phyloP scores from a whole-genome alignment of 768 basidiomycete genomes.

The Mycena latifolia region DNA sequence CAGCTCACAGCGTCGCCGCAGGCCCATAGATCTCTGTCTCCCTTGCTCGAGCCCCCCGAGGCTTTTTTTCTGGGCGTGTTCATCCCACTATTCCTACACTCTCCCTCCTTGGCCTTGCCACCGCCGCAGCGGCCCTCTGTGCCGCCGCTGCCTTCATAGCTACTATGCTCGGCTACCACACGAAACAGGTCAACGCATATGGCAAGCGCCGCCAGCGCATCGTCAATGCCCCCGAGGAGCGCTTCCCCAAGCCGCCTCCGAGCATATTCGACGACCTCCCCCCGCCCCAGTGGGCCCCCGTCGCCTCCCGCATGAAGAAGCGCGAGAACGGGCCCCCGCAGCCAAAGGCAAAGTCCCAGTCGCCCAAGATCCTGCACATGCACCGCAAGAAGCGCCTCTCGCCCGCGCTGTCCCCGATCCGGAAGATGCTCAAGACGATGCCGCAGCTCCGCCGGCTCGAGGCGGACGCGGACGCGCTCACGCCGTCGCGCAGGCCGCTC shows the following conservation, averaged over 20 bases:
- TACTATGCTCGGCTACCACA: constrained; percentile 73
- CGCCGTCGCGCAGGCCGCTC: constrained; percentile 39
- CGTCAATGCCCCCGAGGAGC: constrained; percentile 56
- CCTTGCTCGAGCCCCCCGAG: too few species aligned
- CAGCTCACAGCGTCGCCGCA: too few species aligned
- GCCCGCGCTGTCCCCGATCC: constrained; percentile 48
- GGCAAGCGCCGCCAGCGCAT: constrained; percentile 74
- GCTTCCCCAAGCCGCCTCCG: constrained; percentile 39
- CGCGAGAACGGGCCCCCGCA: constrained; percentile 51
- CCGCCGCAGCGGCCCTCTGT: constrained; percentile 35
- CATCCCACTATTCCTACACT: constrained; percentile 28
- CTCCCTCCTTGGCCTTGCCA: constrained; percentile 24
- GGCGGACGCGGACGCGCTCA: constrained; percentile 35
- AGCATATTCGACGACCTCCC: constrained; percentile 61
- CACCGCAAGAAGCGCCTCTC: constrained; percentile 56
- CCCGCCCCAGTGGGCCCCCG: constrained; percentile 48
- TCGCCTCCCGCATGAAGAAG: constrained; percentile 62
- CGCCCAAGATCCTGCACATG: constrained; percentile 55
- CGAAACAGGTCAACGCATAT: constrained; percentile 75
- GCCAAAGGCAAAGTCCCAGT: constrained; percentile 46
- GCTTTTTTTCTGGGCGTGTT: too few species aligned
- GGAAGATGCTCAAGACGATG: constrained; percentile 46
- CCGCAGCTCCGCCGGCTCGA: constrained; percentile 46
- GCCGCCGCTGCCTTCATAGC: constrained; percentile 31
- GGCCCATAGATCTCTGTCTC: too few species aligned